phyloP scores from a whole-genome alignment of 2,329 filamentous ascomycete species.

The Fusarium nygamai region DNA sequence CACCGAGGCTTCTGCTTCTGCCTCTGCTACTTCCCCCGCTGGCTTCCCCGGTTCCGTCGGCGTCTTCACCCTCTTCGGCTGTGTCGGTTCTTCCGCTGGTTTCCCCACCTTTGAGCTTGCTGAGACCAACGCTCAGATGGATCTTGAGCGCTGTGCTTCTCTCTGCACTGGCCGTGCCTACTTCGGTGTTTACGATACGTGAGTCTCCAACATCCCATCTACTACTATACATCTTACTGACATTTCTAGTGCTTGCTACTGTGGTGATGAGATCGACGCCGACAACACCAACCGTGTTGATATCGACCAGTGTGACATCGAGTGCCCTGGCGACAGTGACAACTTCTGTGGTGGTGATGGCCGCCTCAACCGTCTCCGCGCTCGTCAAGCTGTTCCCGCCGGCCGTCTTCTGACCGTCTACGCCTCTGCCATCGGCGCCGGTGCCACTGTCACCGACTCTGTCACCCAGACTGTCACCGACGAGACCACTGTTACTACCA shows the following conservation, averaged over 20 bases:
- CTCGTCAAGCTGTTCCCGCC: constrained; percentile 24
- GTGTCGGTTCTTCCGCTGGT: constrained; percentile 28
- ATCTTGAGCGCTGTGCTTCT: constrained; percentile 39
- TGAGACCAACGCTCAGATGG: constrained; percentile 24
- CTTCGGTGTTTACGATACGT: constrained; percentile 43
- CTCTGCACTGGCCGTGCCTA: constrained; percentile 36
- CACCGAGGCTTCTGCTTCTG: constrained; percentile 40
- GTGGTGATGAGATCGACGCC: constrained; percentile 13
- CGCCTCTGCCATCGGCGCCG: neutral
- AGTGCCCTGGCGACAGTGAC: constrained; percentile 28
- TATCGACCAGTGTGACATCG: constrained; percentile 10
- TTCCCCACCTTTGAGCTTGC: constrained; percentile 39
- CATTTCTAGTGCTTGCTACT: constrained; percentile 33
- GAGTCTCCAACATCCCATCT: neutral
- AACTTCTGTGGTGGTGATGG: constrained; percentile 30
- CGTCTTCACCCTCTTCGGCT: constrained; percentile 42
- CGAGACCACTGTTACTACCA: constrained; percentile 21
- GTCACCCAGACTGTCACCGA: constrained; percentile 8
- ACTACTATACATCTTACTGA: neutral
- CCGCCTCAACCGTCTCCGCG: constrained; percentile 9
- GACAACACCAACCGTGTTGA: neutral
- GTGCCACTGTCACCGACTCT: neutral
- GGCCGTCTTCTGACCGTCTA: constrained; percentile 31
- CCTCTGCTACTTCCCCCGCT: constrained; percentile 20
- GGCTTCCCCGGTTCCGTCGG: constrained; percentile 28